These are phyloP conservation scores for Saccharomycopsis olivae DNA, from an alignment of 805 yeast species.

Conservation along the genomic window DNA sequence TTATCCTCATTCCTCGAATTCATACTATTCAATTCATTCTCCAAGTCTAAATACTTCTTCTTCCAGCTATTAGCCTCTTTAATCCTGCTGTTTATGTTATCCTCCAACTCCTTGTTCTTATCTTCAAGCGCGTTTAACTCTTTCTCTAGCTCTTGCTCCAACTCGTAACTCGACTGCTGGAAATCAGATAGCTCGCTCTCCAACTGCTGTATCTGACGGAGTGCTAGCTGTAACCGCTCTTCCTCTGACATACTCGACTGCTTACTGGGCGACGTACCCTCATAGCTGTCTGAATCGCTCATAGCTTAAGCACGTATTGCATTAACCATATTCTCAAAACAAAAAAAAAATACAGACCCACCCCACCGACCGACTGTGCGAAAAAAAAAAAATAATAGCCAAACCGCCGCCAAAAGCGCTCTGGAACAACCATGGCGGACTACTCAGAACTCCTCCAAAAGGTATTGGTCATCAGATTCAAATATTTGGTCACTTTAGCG, in stretches of 20 bases:
- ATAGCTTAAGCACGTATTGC: background rate
- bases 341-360: no score
- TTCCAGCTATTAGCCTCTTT: conserved; percentile 24
- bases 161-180: conserved; percentile 32
- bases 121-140: conserved; percentile 29
- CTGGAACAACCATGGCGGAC: background rate
- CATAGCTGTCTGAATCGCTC: background rate
- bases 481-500: conserved; percentile 9
- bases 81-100: conserved; percentile 19
- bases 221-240: conserved; percentile 23
- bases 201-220: conserved; percentile 30
- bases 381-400: background rate
- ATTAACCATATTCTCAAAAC: background rate
- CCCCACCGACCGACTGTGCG: background rate
- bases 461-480: conserved; percentile 9
- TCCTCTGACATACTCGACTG: conserved; percentile 6
- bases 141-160: conserved; percentile 35
- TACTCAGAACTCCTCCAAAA: conserved; percentile 5
- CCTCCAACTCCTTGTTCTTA: conserved; percentile 21
- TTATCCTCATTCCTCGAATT: conserved; percentile 20
- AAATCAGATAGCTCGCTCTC: conserved; percentile 34
- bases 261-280: conserved; percentile 8
- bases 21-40: conserved; percentile 22
- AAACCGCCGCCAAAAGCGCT: no score
- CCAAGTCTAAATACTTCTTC: conserved; percentile 22